phyloP scores from a whole-genome alignment of 306 rosid genomes.

The Leucaena leucocephala region DNA sequence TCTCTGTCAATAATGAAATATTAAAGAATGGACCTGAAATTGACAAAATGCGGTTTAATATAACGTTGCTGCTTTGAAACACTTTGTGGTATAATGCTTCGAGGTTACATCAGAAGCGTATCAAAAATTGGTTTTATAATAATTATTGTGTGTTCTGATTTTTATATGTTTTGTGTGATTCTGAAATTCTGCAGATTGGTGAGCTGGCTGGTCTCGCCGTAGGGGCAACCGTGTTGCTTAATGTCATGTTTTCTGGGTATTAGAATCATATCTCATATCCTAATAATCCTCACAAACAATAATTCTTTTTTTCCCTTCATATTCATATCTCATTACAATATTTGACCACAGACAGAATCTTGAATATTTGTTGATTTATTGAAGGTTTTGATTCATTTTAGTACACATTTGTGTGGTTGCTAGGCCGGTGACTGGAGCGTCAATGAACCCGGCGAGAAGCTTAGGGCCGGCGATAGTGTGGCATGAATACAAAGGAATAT shows the following conservation, averaged over 20 bases:
- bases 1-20: background rate
- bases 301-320: background rate
- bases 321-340: background rate
- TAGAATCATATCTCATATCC: background rate
- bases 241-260: conserved; percentile 80
- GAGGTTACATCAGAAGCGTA: conserved; percentile 30
- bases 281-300: background rate
- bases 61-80: conserved; percentile 25
- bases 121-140: conserved; percentile 1
- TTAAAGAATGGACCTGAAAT: conserved; percentile 24
- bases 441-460: conserved; percentile 93
- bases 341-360: background rate
- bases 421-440: conserved; percentile 85
- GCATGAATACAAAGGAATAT: conserved; percentile 49
- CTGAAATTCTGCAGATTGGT: conserved; percentile 58
- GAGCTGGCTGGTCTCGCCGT: conserved; percentile 91
- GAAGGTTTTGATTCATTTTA: background rate
- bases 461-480: conserved; percentile 75
- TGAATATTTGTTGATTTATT: background rate
- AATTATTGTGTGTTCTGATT: background rate
- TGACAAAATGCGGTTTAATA: conserved; percentile 33
- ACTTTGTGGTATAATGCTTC: conserved; percentile 26
- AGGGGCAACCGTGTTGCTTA: conserved; percentile 78
- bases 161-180: background rate
- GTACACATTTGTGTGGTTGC: background rate